phyloP scores from a whole-genome alignment of 805 yeast genomes.

The Candida silvatica region DNA sequence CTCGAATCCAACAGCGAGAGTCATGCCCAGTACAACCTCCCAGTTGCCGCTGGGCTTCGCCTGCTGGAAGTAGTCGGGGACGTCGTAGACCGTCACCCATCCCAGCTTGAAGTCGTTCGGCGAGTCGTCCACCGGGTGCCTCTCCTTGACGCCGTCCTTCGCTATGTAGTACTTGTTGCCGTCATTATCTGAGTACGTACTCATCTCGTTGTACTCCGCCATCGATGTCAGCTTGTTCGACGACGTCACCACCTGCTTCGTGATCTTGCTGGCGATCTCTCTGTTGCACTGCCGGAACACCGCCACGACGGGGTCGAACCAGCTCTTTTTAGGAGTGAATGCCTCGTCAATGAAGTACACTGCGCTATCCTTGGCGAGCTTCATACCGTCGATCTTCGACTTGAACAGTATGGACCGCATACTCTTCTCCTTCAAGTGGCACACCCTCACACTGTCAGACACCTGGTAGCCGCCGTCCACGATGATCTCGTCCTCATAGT shows the following conservation, averaged over 20 bases:
- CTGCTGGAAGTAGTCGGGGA: constrained; percentile 20
- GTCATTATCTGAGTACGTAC: neutral
- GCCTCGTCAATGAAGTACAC: constrained; percentile 19
- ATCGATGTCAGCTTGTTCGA: constrained; percentile 5
- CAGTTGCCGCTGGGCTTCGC: constrained; percentile 40
- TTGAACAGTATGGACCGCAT: constrained; percentile 12
- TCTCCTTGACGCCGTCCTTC: constrained; percentile 47
- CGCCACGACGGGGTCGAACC: constrained; percentile 20
- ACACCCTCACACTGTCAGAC: constrained; percentile 13
- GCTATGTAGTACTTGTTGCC: constrained; percentile 27
- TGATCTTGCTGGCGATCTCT: constrained; percentile 17
- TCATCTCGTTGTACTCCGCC: neutral
- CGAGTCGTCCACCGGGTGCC: constrained; percentile 48
- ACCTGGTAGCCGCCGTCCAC: constrained; percentile 3
- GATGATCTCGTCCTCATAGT: neutral
- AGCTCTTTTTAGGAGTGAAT: constrained; percentile 9
- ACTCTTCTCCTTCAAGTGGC: constrained; percentile 18
- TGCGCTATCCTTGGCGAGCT: constrained; percentile 22
- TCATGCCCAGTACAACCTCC: constrained; percentile 44
- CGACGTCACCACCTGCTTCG: constrained; percentile 17
- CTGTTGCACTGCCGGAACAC: constrained; percentile 25
- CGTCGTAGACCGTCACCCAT: constrained; percentile 57
- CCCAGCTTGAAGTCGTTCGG: constrained; percentile 56
- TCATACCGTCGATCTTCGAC: constrained; percentile 21
- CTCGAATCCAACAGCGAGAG: constrained; percentile 43